Conservation (phyloP, 108 stramenopile genomes). For the Skeletonema menzelii region DNA sequence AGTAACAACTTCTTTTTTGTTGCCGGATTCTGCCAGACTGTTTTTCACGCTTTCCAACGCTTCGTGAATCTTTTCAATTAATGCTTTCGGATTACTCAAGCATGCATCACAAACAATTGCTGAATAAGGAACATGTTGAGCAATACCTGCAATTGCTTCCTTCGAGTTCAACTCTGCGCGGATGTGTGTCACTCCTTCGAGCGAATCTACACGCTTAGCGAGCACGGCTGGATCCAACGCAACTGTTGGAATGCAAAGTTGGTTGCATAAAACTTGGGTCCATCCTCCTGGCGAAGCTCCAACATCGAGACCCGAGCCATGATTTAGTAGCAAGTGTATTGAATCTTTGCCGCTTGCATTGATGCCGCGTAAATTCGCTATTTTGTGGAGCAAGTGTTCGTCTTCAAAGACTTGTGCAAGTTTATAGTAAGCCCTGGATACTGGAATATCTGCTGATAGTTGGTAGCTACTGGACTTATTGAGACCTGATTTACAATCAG, state of each 20-base stretch:
- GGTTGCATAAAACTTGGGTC: constrained; percentile 52
- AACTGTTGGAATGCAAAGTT: constrained; percentile 27
- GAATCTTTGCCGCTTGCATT: constrained; percentile 2
- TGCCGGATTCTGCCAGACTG: background rate
- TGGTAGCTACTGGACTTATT: background rate
- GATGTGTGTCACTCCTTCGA: constrained; percentile 44
- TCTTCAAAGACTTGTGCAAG: constrained; percentile 50
- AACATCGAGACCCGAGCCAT: constrained; percentile 53
- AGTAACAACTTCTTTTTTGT: constrained; percentile 12
- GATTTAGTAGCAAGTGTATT: constrained; percentile 8
- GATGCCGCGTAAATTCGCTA: constrained; percentile 2
- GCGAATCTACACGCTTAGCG: constrained; percentile 39
- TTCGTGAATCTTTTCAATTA: constrained; percentile 32
- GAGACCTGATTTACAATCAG: constrained; percentile 28
- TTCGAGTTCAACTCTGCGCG: constrained; percentile 24
- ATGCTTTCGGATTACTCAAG: constrained; percentile 22
- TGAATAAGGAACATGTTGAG: constrained; percentile 44
- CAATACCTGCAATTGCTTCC: constrained; percentile 21
- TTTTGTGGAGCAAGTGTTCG: constrained; percentile 9
- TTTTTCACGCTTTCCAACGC: constrained; percentile 20
- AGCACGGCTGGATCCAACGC: constrained; percentile 50
- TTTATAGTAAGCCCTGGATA: constrained; percentile 63
- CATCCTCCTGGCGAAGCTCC: constrained; percentile 70
- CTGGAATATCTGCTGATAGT: constrained; percentile 25
- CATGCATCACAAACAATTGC: constrained; percentile 61